Base-by-base conservation (phyloP, 2,329 filamentous ascomycete genomes). In the Colletotrichum orchidophilum region DNA sequence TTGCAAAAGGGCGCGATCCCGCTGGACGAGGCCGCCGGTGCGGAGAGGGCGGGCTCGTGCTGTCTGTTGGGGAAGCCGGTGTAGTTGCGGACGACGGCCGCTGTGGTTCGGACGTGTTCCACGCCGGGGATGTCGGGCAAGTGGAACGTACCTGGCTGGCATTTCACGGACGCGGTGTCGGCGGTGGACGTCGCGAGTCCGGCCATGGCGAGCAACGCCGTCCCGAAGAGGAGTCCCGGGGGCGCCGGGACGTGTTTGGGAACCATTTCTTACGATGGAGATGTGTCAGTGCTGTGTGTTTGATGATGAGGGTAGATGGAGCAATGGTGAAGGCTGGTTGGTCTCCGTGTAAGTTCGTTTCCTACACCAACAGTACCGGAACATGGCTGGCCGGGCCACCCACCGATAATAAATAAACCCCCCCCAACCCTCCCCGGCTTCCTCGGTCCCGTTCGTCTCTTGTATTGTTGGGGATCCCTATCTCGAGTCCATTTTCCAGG, bases 1-100 rank as follows among this genome's bases (percentile, higher is more conserved):
- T 75, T 75, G 68, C 73, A 75, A 55, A 76, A 73, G 21, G 35
- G 54, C 1, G 18, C 13, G 18, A 53, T 55, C 21, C 29, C 55
- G 39, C 15, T n/a, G 3, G 39, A 1, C 2, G 27, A 29, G 3
- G 29, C 13, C 5, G 54, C 18, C 11, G 39, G 42, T 3, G 59
- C 29, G 15, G n/a, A 9, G 2, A 66, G n/a, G 3, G 63, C 8
- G 0, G 46, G 13, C 6, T 66, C 63, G 9, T 42, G 26, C 21
- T 21, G 3, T 6, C 18, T 31, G 1, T 42, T 21, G 7, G 15
- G 1, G 24, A 58, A 39, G 11, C 54, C 42, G n/a, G 31, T 66
- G 5, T 42, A 66, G 8, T 66, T 53, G 7, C 29, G 18, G 54
- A 66, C 54, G 11, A 24, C 54, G 2, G 29, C n/a, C 8, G 55